Evolutionary conservation across 2,329 filamentous ascomycete species (phyloP), one percentile per base, ranked within the genome.

Genomic region (Hypomyces rosellus): DNA sequence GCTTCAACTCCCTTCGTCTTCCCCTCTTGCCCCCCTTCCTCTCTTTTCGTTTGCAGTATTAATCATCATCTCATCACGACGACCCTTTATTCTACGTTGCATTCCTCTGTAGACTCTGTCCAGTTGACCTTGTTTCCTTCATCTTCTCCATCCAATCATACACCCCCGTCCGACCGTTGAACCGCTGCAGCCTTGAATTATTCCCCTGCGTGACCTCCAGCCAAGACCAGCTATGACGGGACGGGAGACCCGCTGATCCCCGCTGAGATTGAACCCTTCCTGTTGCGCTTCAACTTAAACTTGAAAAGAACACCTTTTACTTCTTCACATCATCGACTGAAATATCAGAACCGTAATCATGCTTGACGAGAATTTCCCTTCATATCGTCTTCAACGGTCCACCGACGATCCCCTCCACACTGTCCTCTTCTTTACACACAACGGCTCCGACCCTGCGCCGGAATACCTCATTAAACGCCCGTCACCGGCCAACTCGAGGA

Each of bases 311-410:
- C 25, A 30, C 25, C 8, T 30, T 30, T 30, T 30, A 30, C 9
- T 30, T 30, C 25, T 6, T 30, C 5, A 30, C 3, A 30, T 30
- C 2, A 11, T 30, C 9, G 25, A 30, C 9, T 8, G 9, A 30
- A 8, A 2, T 20, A 18, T 22, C 18, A 8, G 3, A 20, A 12
- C 22, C 14, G n/a, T 45, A 41, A 52, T 54, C 30, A 96, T 96
- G 90, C 80, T 95, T 61, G 90, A 96, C 82, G 89, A 95, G 67
- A 95, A 91, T 68, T 81, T 96, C n/a, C 91, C 91, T 50, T 89
- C 78, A 41, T 84, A 82, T 63, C 76, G 72, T 59, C 77, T 78
- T 64, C 75, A 73, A 55, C 69, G 71, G 16, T 74, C 74, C 34
- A 68, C 76, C 51, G 75, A 80, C 50, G 76, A 77, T 60, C 72